Evolutionary conservation across 495 filamentous ascomycete genomes (phyloP).

Genomic region (Cladorrhinum samala): DNA sequence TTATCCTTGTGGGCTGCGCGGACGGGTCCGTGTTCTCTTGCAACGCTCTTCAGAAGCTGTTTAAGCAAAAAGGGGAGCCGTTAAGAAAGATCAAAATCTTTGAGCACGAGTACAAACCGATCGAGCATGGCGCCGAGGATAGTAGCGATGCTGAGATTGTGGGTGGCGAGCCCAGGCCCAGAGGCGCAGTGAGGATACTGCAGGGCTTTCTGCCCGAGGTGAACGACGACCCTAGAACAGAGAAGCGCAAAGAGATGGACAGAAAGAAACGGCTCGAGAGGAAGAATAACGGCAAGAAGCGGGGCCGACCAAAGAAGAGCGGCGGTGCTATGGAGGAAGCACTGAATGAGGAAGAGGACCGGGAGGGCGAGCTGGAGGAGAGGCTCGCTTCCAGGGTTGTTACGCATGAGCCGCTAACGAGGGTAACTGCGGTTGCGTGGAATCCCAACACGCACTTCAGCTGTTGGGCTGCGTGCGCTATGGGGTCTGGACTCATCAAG

Average conservation of each 20-base stretch:
- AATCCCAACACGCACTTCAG: slow-evolving; percentile 43
- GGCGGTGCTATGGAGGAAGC: slow-evolving; percentile 18
- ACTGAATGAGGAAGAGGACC: slow-evolving; percentile 21
- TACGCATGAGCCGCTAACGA: slow-evolving; percentile 39
- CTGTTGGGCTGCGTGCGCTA: slow-evolving; percentile 49
- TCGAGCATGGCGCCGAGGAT: not conserved
- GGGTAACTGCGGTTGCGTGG: slow-evolving; percentile 40
- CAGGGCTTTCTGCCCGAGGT: slow-evolving; percentile 44
- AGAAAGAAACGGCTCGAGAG: slow-evolving; percentile 45
- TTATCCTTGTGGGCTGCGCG: slow-evolving; percentile 35
- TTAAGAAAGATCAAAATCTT: slow-evolving; percentile 40
- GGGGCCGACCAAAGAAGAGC: slow-evolving; percentile 32
- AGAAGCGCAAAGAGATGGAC: slow-evolving; percentile 60
- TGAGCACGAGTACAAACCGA: slow-evolving; percentile 39
- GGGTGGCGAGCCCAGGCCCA: not conserved
- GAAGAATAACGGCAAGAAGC: slow-evolving; percentile 53
- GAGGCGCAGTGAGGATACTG: slow-evolving; percentile 35
- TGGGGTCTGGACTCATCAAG: slow-evolving; percentile 42
- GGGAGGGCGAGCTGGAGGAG: slow-evolving; percentile 22
- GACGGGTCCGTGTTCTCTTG: slow-evolving; percentile 41
- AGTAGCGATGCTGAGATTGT: not conserved
- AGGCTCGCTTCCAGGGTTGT: slow-evolving; percentile 32
- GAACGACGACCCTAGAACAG: slow-evolving; percentile 60
- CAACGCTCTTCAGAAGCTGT: slow-evolving; percentile 42
- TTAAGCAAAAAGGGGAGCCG: slow-evolving; percentile 36